Percentiles rank a stretch among this genome's conserved stretches.
These are phyloP conservation scores for Peribolospora kevripleyi DNA, from an alignment of 768 basidiomycete genomes.

Conservation along the genomic window DNA sequence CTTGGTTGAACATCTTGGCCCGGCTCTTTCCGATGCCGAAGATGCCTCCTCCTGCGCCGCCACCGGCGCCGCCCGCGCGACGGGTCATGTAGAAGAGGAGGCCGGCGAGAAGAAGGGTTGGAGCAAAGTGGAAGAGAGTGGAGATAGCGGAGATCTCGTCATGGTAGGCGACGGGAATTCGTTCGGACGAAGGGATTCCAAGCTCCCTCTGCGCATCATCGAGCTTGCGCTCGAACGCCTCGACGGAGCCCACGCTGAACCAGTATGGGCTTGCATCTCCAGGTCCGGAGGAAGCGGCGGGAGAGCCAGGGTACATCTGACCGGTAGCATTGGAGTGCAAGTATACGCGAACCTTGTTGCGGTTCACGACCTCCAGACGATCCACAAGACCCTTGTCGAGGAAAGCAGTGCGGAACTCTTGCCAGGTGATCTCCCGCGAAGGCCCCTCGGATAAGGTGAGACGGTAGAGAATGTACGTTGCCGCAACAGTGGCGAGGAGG, in stretches of 20 bases:
- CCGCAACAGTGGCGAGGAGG: constrained; percentile 8
- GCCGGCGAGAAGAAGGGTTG: constrained; percentile 77
- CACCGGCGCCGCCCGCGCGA: constrained; percentile 30
- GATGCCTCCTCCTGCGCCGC: constrained; percentile 54
- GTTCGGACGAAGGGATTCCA: constrained; percentile 69
- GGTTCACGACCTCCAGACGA: constrained; percentile 73
- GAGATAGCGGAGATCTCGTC: constrained; percentile 71
- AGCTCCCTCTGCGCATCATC: constrained; percentile 83
- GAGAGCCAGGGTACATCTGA: constrained; percentile 39
- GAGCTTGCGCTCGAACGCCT: constrained; percentile 83
- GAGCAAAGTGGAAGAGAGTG: constrained; percentile 69
- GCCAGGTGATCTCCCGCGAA: constrained; percentile 85
- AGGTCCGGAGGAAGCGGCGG: constrained; percentile 12
- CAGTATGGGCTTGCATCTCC: constrained; percentile 27
- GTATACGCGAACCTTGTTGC: constrained; percentile 69
- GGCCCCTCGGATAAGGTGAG: constrained; percentile 9
- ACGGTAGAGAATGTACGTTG: constrained; percentile 12
- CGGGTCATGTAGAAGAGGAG: constrained; percentile 68
- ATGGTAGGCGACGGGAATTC: constrained; percentile 88
- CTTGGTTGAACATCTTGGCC: constrained; percentile 84
- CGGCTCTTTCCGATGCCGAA: constrained; percentile 92
- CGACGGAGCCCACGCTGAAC: constrained; percentile 94
- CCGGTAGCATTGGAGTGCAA: constrained; percentile 73
- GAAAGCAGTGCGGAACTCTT: constrained; percentile 93
- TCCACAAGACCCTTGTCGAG: constrained; percentile 91